Evolutionary conservation across 2,329 filamentous ascomycete species (phyloP), one percentile per base, ranked within the genome.

Genomic region (Ophiocordyceps polyrhachis-furcata): DNA sequence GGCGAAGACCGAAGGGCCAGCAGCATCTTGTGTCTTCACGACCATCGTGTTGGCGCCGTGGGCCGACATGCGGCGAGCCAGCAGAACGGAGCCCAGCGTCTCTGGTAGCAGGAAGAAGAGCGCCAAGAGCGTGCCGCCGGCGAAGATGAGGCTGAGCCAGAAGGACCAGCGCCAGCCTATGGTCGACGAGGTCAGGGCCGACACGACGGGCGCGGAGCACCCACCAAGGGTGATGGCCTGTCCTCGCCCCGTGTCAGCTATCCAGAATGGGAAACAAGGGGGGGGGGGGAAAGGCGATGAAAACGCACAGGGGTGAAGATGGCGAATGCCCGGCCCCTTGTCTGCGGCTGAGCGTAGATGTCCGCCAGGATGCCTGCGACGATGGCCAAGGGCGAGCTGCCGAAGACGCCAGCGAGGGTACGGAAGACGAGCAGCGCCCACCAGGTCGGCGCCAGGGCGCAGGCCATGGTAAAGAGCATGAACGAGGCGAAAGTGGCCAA

Each of bases 111-210:
- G 67, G 48, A 79, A 67, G n/a, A 75, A 46, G 14, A 83, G 60
- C 1, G 76, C 62, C 2, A 77, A 56, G 58, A 79, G 68, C 1
- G 77, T 79, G 0, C 61, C 60, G 23, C 72, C 79, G 2, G 81
- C 81, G 45, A 83, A 66, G 17, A 87, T 81, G 15, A 83, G 64
- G 14, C 66, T 79, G 21, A 85, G 69, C 73, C 79, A 83, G 54
- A 83, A 83, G 1, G 71, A 62, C 81, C 80, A 84, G 40, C 75
- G 69, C 81, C 80, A 84, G 23, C 70, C 72, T 23, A 81, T 68
- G 1, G 65, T 67, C 1, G 65, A 56, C 1, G 73, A 65, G 37
- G 74, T 70, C 58, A 71, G 83, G 11, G 79, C 80, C 0, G 74
- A 76, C 20, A 80, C 67, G 15, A 80, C 72, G 3, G 80, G 80